Evolutionary conservation across 257 asterid species (phyloP).

Genomic region (Agastache rugosa): DNA sequence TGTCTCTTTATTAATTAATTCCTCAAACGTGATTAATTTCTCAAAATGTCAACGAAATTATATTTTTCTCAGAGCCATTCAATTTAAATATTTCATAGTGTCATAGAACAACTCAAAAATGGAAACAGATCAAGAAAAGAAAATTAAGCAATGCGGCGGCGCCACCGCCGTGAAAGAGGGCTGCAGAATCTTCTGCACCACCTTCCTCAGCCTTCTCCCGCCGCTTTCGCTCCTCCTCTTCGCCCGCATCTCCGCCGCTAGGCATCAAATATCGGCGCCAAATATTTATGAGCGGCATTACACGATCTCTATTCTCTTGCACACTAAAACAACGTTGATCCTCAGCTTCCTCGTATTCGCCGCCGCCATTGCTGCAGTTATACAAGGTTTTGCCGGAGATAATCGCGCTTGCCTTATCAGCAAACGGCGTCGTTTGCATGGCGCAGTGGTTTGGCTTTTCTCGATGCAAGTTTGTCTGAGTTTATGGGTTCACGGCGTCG

Average conservation of each 20-base stretch:
- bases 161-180: too few species aligned
- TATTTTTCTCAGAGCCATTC: too few species aligned
- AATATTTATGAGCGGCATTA: neutral
- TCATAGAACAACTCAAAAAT: too few species aligned
- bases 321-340: conserved; percentile 32
- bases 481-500: conserved; percentile 50
- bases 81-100: too few species aligned
- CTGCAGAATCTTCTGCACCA: neutral
- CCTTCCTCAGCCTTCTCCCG: conserved; percentile 69
- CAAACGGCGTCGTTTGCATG: conserved; percentile 36
- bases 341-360: conserved; percentile 42
- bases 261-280: neutral
- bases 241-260: conserved; percentile 58
- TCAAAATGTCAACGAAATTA: too few species aligned
- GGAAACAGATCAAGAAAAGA: too few species aligned
- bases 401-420: neutral
- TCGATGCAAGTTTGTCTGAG: conserved; percentile 48
- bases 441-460: conserved; percentile 49
- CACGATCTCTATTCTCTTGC: conserved; percentile 27
- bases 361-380: conserved; percentile 41
- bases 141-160: too few species aligned
- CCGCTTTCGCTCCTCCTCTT: conserved; percentile 71
- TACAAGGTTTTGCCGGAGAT: conserved; percentile 31
- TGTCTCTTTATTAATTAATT: too few species aligned
- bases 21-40: too few species aligned